Conservation (phyloP, 495 filamentous ascomycete genomes). For the Amorphotheca resinae region DNA sequence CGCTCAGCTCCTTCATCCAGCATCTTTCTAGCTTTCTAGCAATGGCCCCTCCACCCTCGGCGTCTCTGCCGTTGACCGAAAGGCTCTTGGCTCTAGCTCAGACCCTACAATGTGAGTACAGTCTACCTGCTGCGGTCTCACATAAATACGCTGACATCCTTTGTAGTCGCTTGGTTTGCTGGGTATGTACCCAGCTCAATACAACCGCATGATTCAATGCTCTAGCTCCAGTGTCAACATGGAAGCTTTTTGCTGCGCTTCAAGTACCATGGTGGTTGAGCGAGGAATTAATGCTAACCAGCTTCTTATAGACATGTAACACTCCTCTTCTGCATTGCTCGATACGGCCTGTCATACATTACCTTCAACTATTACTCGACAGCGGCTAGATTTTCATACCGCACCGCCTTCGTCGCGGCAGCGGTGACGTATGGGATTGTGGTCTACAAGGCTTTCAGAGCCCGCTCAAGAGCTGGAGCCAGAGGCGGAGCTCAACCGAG, state of each 20-base stretch:
- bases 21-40: slow-evolving; percentile 2
- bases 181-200: slow-evolving; percentile 49
- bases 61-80: slow-evolving; percentile 56
- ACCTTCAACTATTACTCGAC: slow-evolving; percentile 67
- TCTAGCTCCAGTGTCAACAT: slow-evolving; percentile 7
- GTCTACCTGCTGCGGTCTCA: slow-evolving; percentile 14
- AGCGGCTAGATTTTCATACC: slow-evolving; percentile 71
- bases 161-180: slow-evolving; percentile 63
- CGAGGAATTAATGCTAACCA: slow-evolving; percentile 5
- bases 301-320: slow-evolving; percentile 54
- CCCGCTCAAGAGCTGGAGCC: slow-evolving; percentile 55
- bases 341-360: slow-evolving; percentile 72
- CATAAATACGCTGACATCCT: slow-evolving; percentile 14
- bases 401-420: slow-evolving; percentile 76
- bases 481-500: slow-evolving; percentile 36
- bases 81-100: slow-evolving; percentile 65
- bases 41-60: slow-evolving; percentile 74
- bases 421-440: slow-evolving; percentile 94
- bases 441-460: slow-evolving; percentile 94
- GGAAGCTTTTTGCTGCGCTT: slow-evolving; percentile 10
- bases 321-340: slow-evolving; percentile 66
- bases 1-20: neutral
- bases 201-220: neutral
- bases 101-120: slow-evolving; percentile 68
- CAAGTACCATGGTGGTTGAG: slow-evolving; percentile 8